phyloP scores from a whole-genome alignment of 345 rosid species.

The Erysimum cheiranthoides region DNA sequence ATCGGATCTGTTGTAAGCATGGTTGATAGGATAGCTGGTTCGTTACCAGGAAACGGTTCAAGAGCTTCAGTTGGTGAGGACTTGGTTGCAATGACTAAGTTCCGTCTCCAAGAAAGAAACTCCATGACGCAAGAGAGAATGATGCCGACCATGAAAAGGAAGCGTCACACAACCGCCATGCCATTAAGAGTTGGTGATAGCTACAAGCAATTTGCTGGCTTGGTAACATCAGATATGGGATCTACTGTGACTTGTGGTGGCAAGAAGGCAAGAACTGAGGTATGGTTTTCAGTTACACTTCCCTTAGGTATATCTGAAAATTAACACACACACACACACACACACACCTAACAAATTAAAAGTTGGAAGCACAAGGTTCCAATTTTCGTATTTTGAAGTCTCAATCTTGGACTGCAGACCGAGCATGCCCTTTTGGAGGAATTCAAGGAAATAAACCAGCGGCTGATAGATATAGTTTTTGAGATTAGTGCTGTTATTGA shows the following conservation, averaged over 20 bases:
- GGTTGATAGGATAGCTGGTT: constrained; percentile 89
- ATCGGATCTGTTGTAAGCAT: constrained; percentile 83
- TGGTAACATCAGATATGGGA: constrained; percentile 73
- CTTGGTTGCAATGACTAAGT: constrained; percentile 89
- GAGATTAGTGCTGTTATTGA: constrained; percentile 62
- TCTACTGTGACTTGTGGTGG: constrained; percentile 79
- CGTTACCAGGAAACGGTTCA: constrained; percentile 89
- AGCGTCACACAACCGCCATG: constrained; percentile 75
- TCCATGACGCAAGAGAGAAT: constrained; percentile 75
- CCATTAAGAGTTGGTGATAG: constrained; percentile 76
- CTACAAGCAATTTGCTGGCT: constrained; percentile 67
- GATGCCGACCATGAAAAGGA: constrained; percentile 72
- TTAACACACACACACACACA: constrained; percentile 3
- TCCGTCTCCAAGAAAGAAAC: constrained; percentile 79
- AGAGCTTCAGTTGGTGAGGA: constrained; percentile 97
- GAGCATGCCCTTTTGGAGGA: constrained; percentile 72
- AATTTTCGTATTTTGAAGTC: not conserved
- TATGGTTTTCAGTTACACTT: constrained; percentile 41
- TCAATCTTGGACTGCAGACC: constrained; percentile 53
- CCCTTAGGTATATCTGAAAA: constrained; percentile 23
- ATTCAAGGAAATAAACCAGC: constrained; percentile 81
- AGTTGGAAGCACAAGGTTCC: constrained; percentile 24
- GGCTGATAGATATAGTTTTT: constrained; percentile 77
- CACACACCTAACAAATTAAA: not conserved
- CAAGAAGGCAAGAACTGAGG: constrained; percentile 81